Conservation (phyloP, 73 alveolate genomes). For the Paramecium pentaurelia region DNA sequence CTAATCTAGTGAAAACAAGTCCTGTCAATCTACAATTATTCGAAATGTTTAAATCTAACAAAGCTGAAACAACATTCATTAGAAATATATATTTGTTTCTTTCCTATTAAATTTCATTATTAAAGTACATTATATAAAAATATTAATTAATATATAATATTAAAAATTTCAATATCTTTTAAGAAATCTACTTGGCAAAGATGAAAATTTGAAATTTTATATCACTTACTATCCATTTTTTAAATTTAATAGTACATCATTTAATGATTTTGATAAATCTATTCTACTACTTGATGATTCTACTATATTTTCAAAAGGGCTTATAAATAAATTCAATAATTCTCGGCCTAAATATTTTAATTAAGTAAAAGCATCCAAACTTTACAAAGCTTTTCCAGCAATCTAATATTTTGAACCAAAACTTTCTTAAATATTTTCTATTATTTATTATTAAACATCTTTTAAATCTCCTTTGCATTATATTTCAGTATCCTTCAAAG, state of each 20-base stretch:
- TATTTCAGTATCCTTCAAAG: background rate
- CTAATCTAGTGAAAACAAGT: background rate
- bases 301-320: background rate
- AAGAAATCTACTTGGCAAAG: background rate
- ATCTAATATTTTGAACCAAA: background rate
- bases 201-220: background rate
- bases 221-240: background rate
- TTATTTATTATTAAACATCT: background rate
- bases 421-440: background rate
- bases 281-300: background rate
- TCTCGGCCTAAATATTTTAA: background rate
- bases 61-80: conserved; percentile 31
- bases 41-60: background rate
- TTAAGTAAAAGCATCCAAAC: background rate
- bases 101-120: background rate
- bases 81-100: conserved; percentile 34
- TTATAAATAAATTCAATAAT: background rate
- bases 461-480: background rate
- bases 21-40: background rate
- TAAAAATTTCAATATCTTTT: background rate
- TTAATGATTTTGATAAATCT: background rate
- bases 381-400: background rate
- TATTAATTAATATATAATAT: too few relatives aligned
- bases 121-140: background rate
- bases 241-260: background rate